phyloP scores from a whole-genome alignment of 2,329 filamentous ascomycete genomes.

The Clonostachys chloroleuca region DNA sequence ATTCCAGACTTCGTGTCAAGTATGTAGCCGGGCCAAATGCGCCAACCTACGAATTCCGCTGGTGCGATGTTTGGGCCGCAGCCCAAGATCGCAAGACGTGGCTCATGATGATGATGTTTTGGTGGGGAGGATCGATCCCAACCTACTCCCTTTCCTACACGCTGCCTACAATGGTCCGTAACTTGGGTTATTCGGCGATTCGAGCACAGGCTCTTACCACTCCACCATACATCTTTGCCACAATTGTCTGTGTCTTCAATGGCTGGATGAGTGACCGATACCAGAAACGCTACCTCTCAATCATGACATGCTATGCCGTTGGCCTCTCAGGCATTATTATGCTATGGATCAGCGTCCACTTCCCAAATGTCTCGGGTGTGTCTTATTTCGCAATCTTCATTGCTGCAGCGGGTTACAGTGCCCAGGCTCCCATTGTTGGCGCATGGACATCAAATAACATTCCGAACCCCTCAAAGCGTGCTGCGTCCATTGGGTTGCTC shows the following conservation, averaged over 20 bases:
- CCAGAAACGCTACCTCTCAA: not conserved
- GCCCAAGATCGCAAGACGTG: not conserved
- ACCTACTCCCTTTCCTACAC: not conserved
- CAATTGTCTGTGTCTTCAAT: conserved; percentile 11
- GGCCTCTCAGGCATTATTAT: not conserved
- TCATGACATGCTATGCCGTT: not conserved
- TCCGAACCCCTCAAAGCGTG: not conserved
- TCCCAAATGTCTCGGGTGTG: not conserved
- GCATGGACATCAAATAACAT: not conserved
- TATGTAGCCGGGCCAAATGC: not conserved
- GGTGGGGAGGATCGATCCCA: not conserved
- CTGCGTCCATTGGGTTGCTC: not conserved
- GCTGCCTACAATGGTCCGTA: conserved; percentile 18
- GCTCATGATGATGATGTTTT: not conserved
- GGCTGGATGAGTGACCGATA: not conserved
- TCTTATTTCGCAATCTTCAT: not conserved
- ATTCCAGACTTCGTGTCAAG: not conserved
- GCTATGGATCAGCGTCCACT: not conserved
- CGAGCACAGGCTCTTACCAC: conserved; percentile 17
- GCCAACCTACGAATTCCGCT: not conserved
- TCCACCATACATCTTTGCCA: conserved; percentile 33
- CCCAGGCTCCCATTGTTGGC: not conserved
- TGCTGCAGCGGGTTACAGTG: not conserved
- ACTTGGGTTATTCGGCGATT: conserved; percentile 16
- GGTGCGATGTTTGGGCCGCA: not conserved